Conservation (phyloP, 2,329 filamentous ascomycete species). For the Pseudophaeomoniella oleicola region DNA sequence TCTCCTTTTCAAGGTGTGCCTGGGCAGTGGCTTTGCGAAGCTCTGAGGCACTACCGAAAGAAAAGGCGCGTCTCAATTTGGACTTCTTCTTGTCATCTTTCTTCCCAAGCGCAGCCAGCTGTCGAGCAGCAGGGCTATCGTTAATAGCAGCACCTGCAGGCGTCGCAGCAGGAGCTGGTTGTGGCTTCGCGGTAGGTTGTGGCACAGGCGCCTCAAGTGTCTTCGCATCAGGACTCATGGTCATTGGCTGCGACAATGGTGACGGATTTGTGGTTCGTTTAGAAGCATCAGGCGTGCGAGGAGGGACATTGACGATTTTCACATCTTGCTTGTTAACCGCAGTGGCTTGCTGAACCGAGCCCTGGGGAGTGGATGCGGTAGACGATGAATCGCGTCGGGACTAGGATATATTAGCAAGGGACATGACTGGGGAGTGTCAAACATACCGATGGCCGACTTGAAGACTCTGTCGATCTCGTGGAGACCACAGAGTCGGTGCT, state of each 20-base stretch:
- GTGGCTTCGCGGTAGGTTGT: conserved; percentile 14
- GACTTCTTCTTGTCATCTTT: conserved; percentile 70
- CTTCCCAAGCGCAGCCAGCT: conserved; percentile 74
- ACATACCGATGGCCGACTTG: conserved; percentile 52
- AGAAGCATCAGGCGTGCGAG: conserved; percentile 51
- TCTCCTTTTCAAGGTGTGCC: conserved; percentile 34
- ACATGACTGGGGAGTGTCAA: conserved; percentile 12
- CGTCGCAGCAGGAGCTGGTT: conserved; percentile 18
- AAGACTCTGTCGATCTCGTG: conserved; percentile 28
- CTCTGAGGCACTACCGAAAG: conserved; percentile 89
- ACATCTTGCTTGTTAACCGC: conserved; percentile 32
- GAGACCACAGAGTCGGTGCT: conserved; percentile 51
- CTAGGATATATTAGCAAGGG: conserved; percentile 5
- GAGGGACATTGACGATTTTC: conserved; percentile 43
- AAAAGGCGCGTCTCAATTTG: conserved; percentile 78
- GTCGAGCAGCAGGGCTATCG: conserved; percentile 64
- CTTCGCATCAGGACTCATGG: conserved; percentile 39
- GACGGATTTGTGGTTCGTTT: conserved; percentile 56
- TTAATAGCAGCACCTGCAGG: conserved; percentile 6
- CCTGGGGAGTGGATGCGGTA: conserved; percentile 1
- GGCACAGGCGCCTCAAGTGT: conserved; percentile 11
- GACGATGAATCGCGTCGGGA: conserved; percentile 7
- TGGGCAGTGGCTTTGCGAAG: conserved; percentile 60
- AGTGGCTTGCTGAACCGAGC: conserved; percentile 7
- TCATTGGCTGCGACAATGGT: conserved; percentile 57